Evolutionary conservation across 345 rosid genomes (phyloP), one percentile per base, ranked within the genome.

Genomic region (Salix koriyanagi): DNA sequence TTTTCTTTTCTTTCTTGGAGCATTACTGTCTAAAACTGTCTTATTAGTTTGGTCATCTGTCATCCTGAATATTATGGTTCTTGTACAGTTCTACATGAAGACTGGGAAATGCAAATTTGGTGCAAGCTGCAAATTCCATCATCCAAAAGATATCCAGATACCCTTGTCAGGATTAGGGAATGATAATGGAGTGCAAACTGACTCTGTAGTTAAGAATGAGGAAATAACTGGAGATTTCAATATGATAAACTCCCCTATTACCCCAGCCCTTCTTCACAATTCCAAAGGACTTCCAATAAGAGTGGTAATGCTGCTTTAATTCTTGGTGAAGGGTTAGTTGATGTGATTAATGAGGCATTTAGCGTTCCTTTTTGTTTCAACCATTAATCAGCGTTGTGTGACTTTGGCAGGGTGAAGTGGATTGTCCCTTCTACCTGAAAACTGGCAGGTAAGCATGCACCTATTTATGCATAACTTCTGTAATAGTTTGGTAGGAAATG

Each of bases 91-190:
- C 83, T 93, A 90, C 81, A 56, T 89, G 93, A 95, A 91, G 88
- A 95, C 93, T 72, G 97, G 97, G 72, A 86, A 76, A 81, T 95
- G 99, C 86, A 95, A 95, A 83, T 95, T 89, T 88, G 99, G 97
- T 75, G 76, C 85, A 69, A 85, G 91, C 58, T 95, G 99, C 92
- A 95, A 91, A 82, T 95, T 93, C 82, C 85, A 95, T 85, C 99
- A 95, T 83, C 99, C 97, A 77, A 93, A 88, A 78, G 97, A 95
- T 87, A 78, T 89, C 64, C 90, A 83, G 74, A 74, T 88, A 77
- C 67, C 82, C 72, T 80, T 79, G 67, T 71, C 81, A 60, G 83
- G 74, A 56, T 88, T 85, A 86, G 92, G 86, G 69, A 84, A 77
- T 83, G 85, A 75, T 73, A 77, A 74, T 66, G 79, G 72, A 34